These are phyloP conservation scores for Talaromyces islandicus DNA, from an alignment of 2,329 filamentous ascomycete genomes.

Conservation along the genomic window DNA sequence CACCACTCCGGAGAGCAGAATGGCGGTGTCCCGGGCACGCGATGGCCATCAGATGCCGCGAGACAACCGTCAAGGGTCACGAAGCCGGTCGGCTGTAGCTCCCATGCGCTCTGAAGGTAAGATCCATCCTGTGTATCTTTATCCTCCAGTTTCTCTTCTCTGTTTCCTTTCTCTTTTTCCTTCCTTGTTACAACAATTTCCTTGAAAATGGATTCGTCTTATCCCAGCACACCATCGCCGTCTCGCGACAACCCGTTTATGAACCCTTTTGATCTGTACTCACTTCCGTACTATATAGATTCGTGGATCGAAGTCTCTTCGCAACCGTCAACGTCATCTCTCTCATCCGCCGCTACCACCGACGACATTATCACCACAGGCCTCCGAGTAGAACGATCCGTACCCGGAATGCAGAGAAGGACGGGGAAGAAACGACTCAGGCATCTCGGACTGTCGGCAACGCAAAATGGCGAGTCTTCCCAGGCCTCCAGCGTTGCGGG, in stretches of 20 bases:
- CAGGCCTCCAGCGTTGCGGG: conserved; percentile 21
- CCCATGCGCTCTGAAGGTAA: conserved; percentile 40
- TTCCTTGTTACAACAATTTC: conserved; percentile 10
- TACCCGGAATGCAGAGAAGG: conserved; percentile 21
- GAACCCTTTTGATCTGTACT: conserved; percentile 31
- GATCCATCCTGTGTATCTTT: conserved; percentile 13
- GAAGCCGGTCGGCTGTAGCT: conserved; percentile 26
- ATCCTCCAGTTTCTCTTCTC: background rate
- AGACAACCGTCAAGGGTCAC: conserved; percentile 28
- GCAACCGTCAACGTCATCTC: conserved; percentile 85
- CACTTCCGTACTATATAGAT: conserved; percentile 56
- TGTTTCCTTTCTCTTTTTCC: background rate
- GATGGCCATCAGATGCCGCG: conserved; percentile 25
- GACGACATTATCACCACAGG: conserved; percentile 92
- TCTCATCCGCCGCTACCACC: conserved; percentile 64
- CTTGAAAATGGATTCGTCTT: conserved; percentile 16
- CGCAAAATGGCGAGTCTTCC: conserved; percentile 39
- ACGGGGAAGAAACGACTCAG: conserved; percentile 53
- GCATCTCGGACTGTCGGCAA: conserved; percentile 28
- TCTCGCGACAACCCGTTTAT: background rate
- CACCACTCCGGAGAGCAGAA: conserved; percentile 22
- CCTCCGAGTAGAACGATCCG: conserved; percentile 64
- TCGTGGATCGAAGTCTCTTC: conserved; percentile 96
- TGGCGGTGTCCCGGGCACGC: conserved; percentile 19
- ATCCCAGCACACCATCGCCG: conserved; percentile 4